Percentiles rank a stretch among this genome's conserved stretches.
Conservation (phyloP, 352 stramenopile genomes). For the Aphanomyces stellatus region DNA sequence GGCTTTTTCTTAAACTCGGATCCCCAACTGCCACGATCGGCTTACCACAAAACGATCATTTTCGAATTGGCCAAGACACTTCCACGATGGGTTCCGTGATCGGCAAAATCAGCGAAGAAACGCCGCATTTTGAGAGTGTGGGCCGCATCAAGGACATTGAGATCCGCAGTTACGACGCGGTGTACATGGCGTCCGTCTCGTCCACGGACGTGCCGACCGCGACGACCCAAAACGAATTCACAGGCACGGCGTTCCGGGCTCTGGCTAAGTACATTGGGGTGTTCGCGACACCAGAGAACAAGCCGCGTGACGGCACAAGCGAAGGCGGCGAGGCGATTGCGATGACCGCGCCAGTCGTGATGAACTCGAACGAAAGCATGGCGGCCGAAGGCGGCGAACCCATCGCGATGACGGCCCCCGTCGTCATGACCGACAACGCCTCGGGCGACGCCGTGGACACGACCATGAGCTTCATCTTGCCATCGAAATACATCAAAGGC, state of each 20-base stretch:
- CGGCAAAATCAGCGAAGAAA: conserved; percentile 23
- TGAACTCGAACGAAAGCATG: background rate
- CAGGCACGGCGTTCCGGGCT: background rate
- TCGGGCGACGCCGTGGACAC: background rate
- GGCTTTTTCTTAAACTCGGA: too few relatives aligned
- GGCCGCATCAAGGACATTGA: conserved; percentile 10
- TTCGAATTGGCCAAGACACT: too few relatives aligned
- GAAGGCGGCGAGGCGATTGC: background rate
- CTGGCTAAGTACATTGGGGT: conserved; percentile 23
- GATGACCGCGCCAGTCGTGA: conserved; percentile 1
- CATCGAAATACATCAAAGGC: conserved; percentile 11
- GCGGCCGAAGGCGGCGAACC: conserved; percentile 2
- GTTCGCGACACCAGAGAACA: conserved; percentile 3
- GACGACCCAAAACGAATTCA: conserved; percentile 1
- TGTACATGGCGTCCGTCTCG: conserved; percentile 13
- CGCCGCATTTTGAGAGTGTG: conserved; percentile 14
- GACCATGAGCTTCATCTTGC: conserved; percentile 21
- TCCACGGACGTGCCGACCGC: conserved; percentile 11
- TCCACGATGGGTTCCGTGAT: conserved; percentile 17
- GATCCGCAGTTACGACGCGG: conserved; percentile 14
- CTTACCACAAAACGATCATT: too few relatives aligned
- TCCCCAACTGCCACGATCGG: too few relatives aligned
- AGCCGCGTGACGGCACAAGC: background rate
- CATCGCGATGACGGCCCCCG: conserved; percentile 18
- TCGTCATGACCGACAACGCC: conserved; percentile 6